phyloP scores from a whole-genome alignment of 352 stramenopile genomes.

The Pythium phragmitis region DNA sequence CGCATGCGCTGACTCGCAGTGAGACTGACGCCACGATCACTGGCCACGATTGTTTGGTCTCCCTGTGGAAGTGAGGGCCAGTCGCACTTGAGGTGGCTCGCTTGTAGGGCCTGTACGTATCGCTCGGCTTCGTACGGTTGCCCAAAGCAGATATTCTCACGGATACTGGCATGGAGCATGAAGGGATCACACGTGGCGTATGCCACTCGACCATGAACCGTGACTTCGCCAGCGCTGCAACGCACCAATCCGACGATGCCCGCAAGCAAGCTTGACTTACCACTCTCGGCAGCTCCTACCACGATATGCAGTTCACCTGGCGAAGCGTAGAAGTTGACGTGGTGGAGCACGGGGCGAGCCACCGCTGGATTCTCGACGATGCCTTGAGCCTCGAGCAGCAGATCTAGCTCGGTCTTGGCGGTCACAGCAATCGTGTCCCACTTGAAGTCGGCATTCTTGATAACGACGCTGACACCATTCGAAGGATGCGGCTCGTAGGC shows the following conservation, averaged over 20 bases:
- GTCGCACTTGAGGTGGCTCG: constrained; percentile 57
- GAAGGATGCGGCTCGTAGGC: background rate
- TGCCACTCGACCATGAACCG: constrained; percentile 86
- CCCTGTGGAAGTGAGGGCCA: constrained; percentile 59
- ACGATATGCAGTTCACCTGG: constrained; percentile 60
- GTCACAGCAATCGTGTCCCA: constrained; percentile 46
- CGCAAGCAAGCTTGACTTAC: constrained; percentile 72
- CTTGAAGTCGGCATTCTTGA: constrained; percentile 66
- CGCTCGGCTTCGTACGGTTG: constrained; percentile 52
- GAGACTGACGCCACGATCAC: constrained; percentile 92
- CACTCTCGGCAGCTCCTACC: constrained; percentile 58
- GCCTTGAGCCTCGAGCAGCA: constrained; percentile 25
- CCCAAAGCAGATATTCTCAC: constrained; percentile 97
- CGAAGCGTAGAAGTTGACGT: constrained; percentile 66
- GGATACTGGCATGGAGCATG: constrained; percentile 95
- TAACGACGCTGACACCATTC: constrained; percentile 42
- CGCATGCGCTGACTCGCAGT: constrained; percentile 92
- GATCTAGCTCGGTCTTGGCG: constrained; percentile 30
- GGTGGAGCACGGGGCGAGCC: constrained; percentile 37
- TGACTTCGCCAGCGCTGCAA: constrained; percentile 48
- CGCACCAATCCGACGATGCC: constrained; percentile 60
- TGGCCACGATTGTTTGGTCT: constrained; percentile 95
- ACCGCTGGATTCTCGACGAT: constrained; percentile 1
- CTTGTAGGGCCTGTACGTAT: constrained; percentile 55
- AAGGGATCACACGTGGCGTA: constrained; percentile 95